Conservation (phyloP, 352 stramenopile species). For the Pythium sp. region DNA sequence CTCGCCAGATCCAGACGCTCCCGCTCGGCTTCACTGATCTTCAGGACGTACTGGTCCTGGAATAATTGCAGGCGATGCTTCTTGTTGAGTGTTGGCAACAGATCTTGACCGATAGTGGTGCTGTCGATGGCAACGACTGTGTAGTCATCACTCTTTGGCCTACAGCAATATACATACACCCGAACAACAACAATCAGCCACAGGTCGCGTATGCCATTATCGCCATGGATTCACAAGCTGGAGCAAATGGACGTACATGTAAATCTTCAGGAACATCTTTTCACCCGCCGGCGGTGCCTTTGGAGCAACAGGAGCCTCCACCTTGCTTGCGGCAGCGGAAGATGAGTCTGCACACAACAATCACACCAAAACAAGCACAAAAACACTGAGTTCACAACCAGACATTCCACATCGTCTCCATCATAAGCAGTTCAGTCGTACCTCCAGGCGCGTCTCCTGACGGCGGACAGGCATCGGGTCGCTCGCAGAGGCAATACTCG, state of each 20-base stretch:
- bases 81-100: conserved; percentile 85
- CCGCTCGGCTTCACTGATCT: conserved; percentile 83
- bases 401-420: too few relatives aligned
- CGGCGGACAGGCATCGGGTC: conserved; percentile 78
- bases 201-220: neutral
- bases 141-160: conserved; percentile 88
- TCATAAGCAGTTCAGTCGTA: conserved; percentile 12
- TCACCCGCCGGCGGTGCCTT: conserved; percentile 58
- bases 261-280: conserved; percentile 87
- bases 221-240: neutral
- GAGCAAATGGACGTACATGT: conserved; percentile 43
- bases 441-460: conserved; percentile 46
- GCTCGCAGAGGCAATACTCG: conserved; percentile 86
- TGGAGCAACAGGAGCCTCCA: conserved; percentile 27
- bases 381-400: neutral
- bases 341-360: conserved; percentile 17
- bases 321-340: conserved; percentile 21
- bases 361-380: neutral
- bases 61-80: conserved; percentile 84
- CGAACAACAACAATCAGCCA: neutral
- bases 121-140: conserved; percentile 83
- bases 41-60: conserved; percentile 87
- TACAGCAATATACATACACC: conserved; percentile 17
- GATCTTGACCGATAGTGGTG: conserved; percentile 74
- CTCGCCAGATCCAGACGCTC: conserved; percentile 77